phyloP scores from a whole-genome alignment of 805 yeast species.

The Saccharomycopsis schoenii region DNA sequence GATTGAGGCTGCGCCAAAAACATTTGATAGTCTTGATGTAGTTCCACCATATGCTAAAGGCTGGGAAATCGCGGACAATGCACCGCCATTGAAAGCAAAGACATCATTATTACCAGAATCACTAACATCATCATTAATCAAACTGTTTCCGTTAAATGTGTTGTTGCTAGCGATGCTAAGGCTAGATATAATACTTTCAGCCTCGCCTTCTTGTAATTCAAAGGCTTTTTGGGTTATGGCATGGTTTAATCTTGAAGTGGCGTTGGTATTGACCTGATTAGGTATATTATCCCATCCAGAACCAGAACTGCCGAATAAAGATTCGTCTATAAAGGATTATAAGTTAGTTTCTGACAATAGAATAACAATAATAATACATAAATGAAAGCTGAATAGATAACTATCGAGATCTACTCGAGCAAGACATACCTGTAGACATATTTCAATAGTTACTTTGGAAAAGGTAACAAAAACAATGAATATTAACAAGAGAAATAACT shows the following conservation, averaged over 20 bases:
- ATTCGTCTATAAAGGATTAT: background rate
- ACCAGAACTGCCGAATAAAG: background rate
- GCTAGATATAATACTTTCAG: conserved; percentile 25
- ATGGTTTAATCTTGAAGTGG: background rate
- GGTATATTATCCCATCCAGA: background rate
- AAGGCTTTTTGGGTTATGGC: background rate
- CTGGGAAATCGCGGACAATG: conserved; percentile 38
- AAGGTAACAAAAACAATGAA: background rate
- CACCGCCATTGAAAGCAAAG: conserved; percentile 32
- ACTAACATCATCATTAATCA: conserved; percentile 24
- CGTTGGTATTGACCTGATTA: background rate
- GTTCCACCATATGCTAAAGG: conserved; percentile 28
- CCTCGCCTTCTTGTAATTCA: conserved; percentile 17
- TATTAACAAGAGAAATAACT: background rate
- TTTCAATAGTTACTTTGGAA: background rate
- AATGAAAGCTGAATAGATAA: background rate
- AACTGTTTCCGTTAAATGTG: conserved; percentile 6
- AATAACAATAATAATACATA: too few relatives aligned
- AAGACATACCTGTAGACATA: background rate
- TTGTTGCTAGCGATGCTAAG: conserved; percentile 22
- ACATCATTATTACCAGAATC: conserved; percentile 29
- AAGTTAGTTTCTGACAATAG: background rate
- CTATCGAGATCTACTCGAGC: background rate
- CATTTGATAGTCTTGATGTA: conserved; percentile 26
- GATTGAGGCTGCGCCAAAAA: conserved; percentile 47